Evolutionary conservation across 1,284 basidiomycete species (phyloP), one percentile per base, ranked within the genome.

Genomic region (Ganoderma leucocontextum): DNA sequence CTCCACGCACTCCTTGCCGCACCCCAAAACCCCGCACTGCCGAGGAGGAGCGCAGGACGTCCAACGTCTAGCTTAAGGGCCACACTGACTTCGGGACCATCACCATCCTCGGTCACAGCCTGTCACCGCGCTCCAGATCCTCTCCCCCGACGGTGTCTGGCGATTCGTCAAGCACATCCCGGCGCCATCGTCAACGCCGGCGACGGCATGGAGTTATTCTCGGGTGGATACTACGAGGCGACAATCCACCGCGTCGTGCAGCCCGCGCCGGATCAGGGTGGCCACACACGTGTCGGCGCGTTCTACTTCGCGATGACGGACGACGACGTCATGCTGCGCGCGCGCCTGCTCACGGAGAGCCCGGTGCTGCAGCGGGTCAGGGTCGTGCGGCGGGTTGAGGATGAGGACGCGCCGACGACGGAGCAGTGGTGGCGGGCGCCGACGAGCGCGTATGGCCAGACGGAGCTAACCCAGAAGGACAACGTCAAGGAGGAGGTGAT

Each of bases 61-160:
- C 86, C 62, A 82, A 86, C 58, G 84, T 73, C 55, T 73, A 68
- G 68, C 70, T 73, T 35, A 73, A 73, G 74, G 89, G 89, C 5
- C 89, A 90, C 71, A 88, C 86, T 89, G 89, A 91, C 73, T 83
- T 88, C 69, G 87, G 86, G n/a, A 84, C 82, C 19, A 78, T 91
- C 63, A 87, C 86, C 2, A 84, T 90, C 15, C 78, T 91, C 89
- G 85, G 80, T 87, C 87, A 53, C 89, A 90, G 66, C 89, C 90
- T 0, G 83, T 90, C 4, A 80, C 85, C 13, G 87, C 82, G 0
- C 80, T 91, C 33, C 90, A 91, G 55, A 73, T 73, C 61, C 68
- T 71, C 64, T 66, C 66, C n/a, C 69, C 72, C 9, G 67, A 67
- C 63, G 85, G 85, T 2, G 79, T 75, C 33, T 91, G 89, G 89